Conservation (phyloP, 1,284 basidiomycete genomes). For the Cutaneotrichosporon spelunceum region DNA sequence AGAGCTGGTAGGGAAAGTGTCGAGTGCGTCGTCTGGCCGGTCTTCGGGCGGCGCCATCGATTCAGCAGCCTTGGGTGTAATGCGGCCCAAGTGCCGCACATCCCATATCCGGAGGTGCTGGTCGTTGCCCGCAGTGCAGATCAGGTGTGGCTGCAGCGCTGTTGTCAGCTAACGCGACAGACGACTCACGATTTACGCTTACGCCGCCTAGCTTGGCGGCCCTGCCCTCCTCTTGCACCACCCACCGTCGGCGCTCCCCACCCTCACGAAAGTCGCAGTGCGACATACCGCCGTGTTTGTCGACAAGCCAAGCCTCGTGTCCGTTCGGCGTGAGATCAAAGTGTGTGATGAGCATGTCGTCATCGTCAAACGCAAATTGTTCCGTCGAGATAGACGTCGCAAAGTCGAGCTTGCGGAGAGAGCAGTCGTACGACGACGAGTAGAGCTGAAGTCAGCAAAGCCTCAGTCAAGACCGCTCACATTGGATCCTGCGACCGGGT, state of each 20-base stretch:
- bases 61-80: slow-evolving; percentile 27
- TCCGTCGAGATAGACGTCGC: slow-evolving; percentile 48
- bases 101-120: slow-evolving; percentile 51
- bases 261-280: slow-evolving; percentile 52
- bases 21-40: slow-evolving; percentile 11
- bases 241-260: slow-evolving; percentile 39
- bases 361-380: slow-evolving; percentile 50
- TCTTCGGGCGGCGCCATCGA: slow-evolving; percentile 17
- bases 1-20: slow-evolving; percentile 28
- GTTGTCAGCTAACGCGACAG: not conserved
- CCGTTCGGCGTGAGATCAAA: slow-evolving; percentile 53
- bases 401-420: slow-evolving; percentile 52
- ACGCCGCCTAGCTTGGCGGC: slow-evolving; percentile 50
- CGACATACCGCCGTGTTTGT: slow-evolving; percentile 53
- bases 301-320: slow-evolving; percentile 50
- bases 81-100: slow-evolving; percentile 36
- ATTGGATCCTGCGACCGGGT: slow-evolving; percentile 44
- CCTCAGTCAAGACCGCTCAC: slow-evolving; percentile 30
- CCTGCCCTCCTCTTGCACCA: slow-evolving; percentile 42
- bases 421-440: slow-evolving; percentile 54
- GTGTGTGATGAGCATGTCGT: slow-evolving; percentile 51
- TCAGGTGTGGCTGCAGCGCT: slow-evolving; percentile 47
- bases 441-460: slow-evolving; percentile 42
- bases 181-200: slow-evolving; percentile 50
- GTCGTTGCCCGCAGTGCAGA: slow-evolving; percentile 49